Percentiles rank a stretch among this genome's conserved stretches.
These are phyloP conservation scores for Alternaria tenuissima DNA, from an alignment of 2,329 filamentous ascomycete species.

Conservation along the genomic window DNA sequence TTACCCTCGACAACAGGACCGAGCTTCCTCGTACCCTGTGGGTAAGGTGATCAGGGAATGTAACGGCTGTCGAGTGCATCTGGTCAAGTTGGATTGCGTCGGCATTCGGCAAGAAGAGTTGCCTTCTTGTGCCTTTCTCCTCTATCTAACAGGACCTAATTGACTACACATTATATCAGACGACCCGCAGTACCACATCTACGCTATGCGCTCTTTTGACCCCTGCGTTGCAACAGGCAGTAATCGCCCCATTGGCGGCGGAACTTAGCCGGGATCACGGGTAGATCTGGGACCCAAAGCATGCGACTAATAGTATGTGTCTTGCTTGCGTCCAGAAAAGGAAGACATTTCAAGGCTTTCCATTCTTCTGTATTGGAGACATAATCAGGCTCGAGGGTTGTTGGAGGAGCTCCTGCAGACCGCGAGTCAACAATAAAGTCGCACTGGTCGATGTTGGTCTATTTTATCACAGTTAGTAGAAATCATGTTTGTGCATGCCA, in stretches of 20 bases:
- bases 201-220: not conserved
- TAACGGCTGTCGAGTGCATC: not conserved
- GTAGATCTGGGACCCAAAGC: conserved; percentile 80
- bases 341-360: conserved; percentile 77
- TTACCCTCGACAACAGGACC: not conserved
- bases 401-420: conserved; percentile 68
- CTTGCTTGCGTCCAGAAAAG: conserved; percentile 80
- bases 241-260: conserved; percentile 86
- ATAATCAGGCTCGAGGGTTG: conserved; percentile 81
- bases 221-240: conserved; percentile 74
- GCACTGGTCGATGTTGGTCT: conserved; percentile 76
- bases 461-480: conserved; percentile 21
- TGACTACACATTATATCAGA: not conserved
- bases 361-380: conserved; percentile 76
- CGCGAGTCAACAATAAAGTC: conserved; percentile 88
- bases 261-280: conserved; percentile 72
- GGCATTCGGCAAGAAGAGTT: not conserved
- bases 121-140: not conserved
- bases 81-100: not conserved
- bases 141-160: not conserved
- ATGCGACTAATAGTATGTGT: conserved; percentile 79
- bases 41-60: not conserved
- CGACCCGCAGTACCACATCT: not conserved
- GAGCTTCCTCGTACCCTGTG: not conserved
- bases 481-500: too few species aligned